A percentile compares a stretch with the other conserved stretches of the same genome.
These are phyloP conservation scores for Oryza glumipatula DNA, from an alignment of 176 grass and related monocot genomes.

Conservation along the genomic window DNA sequence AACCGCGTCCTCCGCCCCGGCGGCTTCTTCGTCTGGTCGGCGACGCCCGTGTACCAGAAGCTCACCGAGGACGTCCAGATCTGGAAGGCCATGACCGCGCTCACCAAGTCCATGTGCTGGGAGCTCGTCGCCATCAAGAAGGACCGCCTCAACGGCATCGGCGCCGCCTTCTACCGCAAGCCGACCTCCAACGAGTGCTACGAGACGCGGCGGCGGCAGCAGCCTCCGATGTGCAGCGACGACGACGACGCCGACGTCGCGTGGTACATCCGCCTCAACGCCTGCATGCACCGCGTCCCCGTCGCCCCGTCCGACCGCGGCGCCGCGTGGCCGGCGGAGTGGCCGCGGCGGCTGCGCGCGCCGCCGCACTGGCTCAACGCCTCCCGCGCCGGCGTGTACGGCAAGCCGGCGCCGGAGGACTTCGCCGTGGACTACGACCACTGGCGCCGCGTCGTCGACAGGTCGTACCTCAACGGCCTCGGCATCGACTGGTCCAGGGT, in stretches of 20 bases:
- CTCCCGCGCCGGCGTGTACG: constrained; percentile 64
- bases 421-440: constrained; percentile 68
- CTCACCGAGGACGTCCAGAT: constrained; percentile 83
- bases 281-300: constrained; percentile 82
- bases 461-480: constrained; percentile 76
- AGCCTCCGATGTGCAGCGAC: constrained; percentile 87
- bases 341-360: constrained; percentile 61
- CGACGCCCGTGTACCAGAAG: constrained; percentile 96
- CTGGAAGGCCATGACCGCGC: constrained; percentile 81
- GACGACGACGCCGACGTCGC: constrained; percentile 83
- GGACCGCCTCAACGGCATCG: constrained; percentile 78
- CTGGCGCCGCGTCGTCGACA: constrained; percentile 68
- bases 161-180: constrained; percentile 84
- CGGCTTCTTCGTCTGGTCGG: constrained; percentile 95
- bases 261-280: constrained; percentile 88
- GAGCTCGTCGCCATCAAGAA: constrained; percentile 82
- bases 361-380: constrained; percentile 81
- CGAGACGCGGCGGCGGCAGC: constrained; percentile 54
- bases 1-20: constrained; percentile 91
- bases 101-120: constrained; percentile 95
- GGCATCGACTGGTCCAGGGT: constrained; percentile 88
- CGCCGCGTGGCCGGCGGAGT: constrained; percentile 63
- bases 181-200: constrained; percentile 85
- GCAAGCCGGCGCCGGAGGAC: constrained; percentile 73
- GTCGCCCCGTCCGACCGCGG: constrained; percentile 50